Evolutionary conservation across 163 green algal genomes (phyloP), one percentile per base, ranked within the genome.

Genomic region (Scenedesmus sp.): DNA sequence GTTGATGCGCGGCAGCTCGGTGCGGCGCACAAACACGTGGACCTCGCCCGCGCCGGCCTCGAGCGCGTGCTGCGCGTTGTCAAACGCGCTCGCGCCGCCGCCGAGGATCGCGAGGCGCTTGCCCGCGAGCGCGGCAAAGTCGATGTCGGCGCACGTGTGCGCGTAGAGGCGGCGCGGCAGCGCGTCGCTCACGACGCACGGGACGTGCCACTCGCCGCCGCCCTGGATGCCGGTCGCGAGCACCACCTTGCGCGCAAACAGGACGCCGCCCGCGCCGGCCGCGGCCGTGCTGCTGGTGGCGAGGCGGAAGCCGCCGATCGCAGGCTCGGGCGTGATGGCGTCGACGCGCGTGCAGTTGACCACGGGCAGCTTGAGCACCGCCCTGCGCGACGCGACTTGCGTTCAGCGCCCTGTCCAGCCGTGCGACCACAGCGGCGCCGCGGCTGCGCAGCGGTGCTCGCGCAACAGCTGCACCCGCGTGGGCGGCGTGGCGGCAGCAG

Each of bases 31-130:
- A 65, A 84, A 87, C 67, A 87, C 83, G 54, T 87, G 78, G 13
- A 84, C 78, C 67, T 83, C 78, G 17, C 78, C 83, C 11, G 77
- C 67, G 2, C 83, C 78, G 1, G 31, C 50, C 22, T 79, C 63
- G 73, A 87, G 60, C 6, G 77, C 78, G n/a, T 87, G 72, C 63
- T 87, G 83, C 15, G 83, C 83, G 48, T 87, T 87, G 78, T 87
- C 83, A 31, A 87, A 87, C 0, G 83, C 78, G 0, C 36, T 70
- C 10, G 83, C 83, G 14, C 83, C 83, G 62, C 83, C 77, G 17
- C 83, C 78, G 45, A 87, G 73, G n/a, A 87, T 75, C 4, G 83
- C 83, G 1, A 87, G 26, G 14, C 72, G 60, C 66, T 83, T 83
- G 78, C 83, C 83, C 24, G 29, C 53, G 5, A 87, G 67, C 13